Percentiles rank a stretch among this genome's conserved stretches.
Conservation (phyloP, 371 early-diverging fungal genomes). For the Mucor velutinosus region DNA sequence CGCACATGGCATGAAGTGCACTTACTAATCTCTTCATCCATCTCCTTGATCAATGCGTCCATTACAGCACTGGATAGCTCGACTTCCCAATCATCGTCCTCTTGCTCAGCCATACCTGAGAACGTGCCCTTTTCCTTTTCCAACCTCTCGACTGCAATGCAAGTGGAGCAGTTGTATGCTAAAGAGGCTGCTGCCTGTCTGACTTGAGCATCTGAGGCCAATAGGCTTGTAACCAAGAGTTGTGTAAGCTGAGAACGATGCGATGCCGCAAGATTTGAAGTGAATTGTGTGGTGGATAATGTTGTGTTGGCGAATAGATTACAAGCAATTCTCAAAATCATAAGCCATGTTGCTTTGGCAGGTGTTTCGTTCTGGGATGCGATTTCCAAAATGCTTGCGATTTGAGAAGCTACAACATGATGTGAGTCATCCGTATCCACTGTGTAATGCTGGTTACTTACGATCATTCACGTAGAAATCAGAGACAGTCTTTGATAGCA, state of each 20-base stretch:
- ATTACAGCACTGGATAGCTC: conserved; percentile 67
- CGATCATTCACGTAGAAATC: conserved; percentile 51
- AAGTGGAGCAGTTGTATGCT: conserved; percentile 66
- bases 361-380: conserved; percentile 24
- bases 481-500: conserved; percentile 43
- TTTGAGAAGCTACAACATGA: conserved; percentile 26
- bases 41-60: conserved; percentile 61
- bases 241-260: conserved; percentile 60
- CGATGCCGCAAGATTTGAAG: conserved; percentile 48
- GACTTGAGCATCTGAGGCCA: conserved; percentile 57
- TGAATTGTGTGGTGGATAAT: conserved; percentile 51
- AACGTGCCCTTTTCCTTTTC: conserved; percentile 45
- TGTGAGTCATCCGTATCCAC: not conserved
- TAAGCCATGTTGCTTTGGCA: conserved; percentile 30
- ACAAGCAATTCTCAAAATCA: conserved; percentile 53
- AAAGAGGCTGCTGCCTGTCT: conserved; percentile 70
- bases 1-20: not conserved
- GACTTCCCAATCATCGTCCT: conserved; percentile 72
- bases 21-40: conserved; percentile 49
- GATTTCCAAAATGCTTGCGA: conserved; percentile 31
- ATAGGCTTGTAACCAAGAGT: conserved; percentile 59
- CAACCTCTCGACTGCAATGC: conserved; percentile 47
- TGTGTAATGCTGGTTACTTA: conserved; percentile 12
- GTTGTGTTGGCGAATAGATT: conserved; percentile 57
- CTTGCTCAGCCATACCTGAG: conserved; percentile 42